Conservation (phyloP, 164 flowering plant species). For the Saururus chinensis region DNA sequence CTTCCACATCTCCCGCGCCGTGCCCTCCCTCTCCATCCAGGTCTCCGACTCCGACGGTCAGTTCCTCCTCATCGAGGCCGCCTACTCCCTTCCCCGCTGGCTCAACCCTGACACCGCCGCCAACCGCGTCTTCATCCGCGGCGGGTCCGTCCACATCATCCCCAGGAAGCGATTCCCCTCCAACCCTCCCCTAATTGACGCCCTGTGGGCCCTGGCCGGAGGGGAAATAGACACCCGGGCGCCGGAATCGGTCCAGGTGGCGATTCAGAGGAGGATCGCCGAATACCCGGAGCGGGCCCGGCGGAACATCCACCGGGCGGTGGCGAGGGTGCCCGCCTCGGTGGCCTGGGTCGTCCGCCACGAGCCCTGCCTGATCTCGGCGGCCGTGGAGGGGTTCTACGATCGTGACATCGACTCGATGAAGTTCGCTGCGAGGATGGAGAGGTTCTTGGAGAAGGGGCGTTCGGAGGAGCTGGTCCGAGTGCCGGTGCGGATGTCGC, state of each 20-base stretch:
- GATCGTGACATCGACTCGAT: slow-evolving; percentile 83
- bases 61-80: slow-evolving; percentile 80
- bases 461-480: slow-evolving; percentile 55
- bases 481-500: slow-evolving; percentile 54
- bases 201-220: slow-evolving; percentile 28
- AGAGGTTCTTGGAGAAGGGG: slow-evolving; percentile 49
- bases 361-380: slow-evolving; percentile 64
- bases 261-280: slow-evolving; percentile 31
- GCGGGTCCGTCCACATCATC: slow-evolving; percentile 49
- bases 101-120: slow-evolving; percentile 48
- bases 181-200: slow-evolving; percentile 31
- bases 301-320: slow-evolving; percentile 47
- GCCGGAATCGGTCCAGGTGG: slow-evolving; percentile 39
- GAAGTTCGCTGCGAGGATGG: slow-evolving; percentile 83
- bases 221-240: slow-evolving; percentile 31
- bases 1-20: slow-evolving; percentile 32
- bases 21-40: slow-evolving; percentile 42
- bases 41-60: slow-evolving; percentile 88
- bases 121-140: slow-evolving; percentile 66
- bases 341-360: slow-evolving; percentile 75
- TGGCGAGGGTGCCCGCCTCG: slow-evolving; percentile 75
- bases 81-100: slow-evolving; percentile 81
- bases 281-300: slow-evolving; percentile 59
- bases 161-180: slow-evolving; percentile 25
- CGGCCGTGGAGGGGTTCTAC: slow-evolving; percentile 92